Conservation (phyloP, 352 stramenopile genomes). For the Phytophthora cajani region DNA sequence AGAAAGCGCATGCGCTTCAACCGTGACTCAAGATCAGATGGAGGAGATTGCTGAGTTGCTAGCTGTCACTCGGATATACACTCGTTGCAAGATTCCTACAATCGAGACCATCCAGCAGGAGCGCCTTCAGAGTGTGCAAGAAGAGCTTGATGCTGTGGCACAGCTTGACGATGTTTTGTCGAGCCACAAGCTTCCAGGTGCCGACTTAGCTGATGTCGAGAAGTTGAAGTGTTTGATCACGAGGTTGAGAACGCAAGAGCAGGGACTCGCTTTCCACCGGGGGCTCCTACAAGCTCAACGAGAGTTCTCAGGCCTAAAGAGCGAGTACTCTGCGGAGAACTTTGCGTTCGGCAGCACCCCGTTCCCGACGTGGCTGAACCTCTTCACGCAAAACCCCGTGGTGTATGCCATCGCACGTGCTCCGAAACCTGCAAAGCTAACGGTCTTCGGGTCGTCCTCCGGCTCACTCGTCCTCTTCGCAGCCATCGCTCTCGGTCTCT, state of each 20-base stretch:
- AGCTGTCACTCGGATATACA: slow-evolving; percentile 10
- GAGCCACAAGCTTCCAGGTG: slow-evolving; percentile 4
- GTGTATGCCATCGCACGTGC: slow-evolving; percentile 9
- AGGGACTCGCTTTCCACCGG: slow-evolving; percentile 44
- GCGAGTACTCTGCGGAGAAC: slow-evolving; percentile 49
- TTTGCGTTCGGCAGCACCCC: slow-evolving; percentile 69
- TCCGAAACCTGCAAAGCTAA: slow-evolving; percentile 16
- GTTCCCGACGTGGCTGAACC: slow-evolving; percentile 49
- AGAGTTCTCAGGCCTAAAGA: slow-evolving; percentile 9
- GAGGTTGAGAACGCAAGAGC: slow-evolving; percentile 35
- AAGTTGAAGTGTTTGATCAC: slow-evolving; percentile 26
- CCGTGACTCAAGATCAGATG: slow-evolving; percentile 12
- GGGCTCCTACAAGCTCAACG: slow-evolving; percentile 35
- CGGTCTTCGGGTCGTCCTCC: slow-evolving; percentile 63
- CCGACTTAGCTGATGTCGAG: slow-evolving; percentile 5
- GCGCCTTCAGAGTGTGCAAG: slow-evolving; percentile 2
- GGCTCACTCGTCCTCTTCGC: slow-evolving; percentile 65
- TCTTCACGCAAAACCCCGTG: slow-evolving; percentile 35
- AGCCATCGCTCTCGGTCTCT: slow-evolving; percentile 35
- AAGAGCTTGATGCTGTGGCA: slow-evolving; percentile 24
- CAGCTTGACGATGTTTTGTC: slow-evolving; percentile 23
- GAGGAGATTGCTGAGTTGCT: slow-evolving; percentile 20
- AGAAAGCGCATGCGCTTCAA: background rate
- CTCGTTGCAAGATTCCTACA: slow-evolving; percentile 17
- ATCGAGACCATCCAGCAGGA: slow-evolving; percentile 22